A percentile compares a stretch with the other conserved stretches of the same genome.
Evolutionary conservation across 31 red algal species (phyloP).

Genomic region (Endocladia muricata): DNA sequence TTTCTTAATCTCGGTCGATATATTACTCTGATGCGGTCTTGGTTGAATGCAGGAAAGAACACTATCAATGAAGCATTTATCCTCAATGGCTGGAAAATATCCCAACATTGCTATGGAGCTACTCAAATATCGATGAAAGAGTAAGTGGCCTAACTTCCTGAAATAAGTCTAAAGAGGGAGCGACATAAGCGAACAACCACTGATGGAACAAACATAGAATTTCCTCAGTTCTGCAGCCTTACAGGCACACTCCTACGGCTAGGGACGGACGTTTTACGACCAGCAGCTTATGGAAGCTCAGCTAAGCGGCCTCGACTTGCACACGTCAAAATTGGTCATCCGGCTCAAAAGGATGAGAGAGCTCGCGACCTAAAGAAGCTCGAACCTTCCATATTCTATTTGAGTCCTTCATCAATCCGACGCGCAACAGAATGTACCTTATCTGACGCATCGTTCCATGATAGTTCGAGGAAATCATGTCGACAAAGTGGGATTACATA

Average conservation of each 20-base stretch:
- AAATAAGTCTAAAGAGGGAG: not conserved
- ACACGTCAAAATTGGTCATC: not conserved
- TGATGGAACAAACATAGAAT: not conserved
- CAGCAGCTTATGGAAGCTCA: constrained; percentile 5
- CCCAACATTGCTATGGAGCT: not conserved
- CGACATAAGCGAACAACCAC: not conserved
- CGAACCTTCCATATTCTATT: not conserved
- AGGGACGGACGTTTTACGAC: not conserved
- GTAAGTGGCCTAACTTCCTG: not conserved
- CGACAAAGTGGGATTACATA: not conserved
- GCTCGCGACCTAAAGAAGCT: not conserved
- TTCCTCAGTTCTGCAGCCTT: not conserved
- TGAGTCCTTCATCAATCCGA: not conserved
- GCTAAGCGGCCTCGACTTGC: not conserved
- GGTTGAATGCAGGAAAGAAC: not conserved
- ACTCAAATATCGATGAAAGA: not conserved
- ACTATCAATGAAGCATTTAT: not conserved
- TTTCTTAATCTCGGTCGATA: not conserved
- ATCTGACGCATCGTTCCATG: not conserved
- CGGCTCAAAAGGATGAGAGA: not conserved
- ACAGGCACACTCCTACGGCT: not conserved
- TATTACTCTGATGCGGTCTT: not conserved
- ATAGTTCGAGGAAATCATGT: not conserved
- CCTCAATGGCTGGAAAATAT: not conserved
- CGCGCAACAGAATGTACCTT: not conserved